Conservation (phyloP, 2,329 filamentous ascomycete species). For the Alternaria gansuensis region DNA sequence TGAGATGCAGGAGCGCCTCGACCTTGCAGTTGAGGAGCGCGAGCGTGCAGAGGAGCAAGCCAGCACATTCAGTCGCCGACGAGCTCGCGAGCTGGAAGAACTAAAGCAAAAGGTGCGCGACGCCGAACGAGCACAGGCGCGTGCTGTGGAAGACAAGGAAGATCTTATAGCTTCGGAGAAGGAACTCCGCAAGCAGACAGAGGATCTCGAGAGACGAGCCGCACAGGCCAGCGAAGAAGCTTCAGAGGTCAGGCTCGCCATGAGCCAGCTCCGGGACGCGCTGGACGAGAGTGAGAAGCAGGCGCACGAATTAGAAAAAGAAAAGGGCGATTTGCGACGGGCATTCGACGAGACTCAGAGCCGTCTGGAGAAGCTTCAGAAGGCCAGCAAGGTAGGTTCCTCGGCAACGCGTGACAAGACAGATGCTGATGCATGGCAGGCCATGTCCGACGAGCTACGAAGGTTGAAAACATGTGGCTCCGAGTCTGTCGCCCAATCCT, state of each 20-base stretch:
- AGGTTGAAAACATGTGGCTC: slow-evolving; percentile 55
- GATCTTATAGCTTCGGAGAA: slow-evolving; percentile 77
- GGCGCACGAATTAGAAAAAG: slow-evolving; percentile 81
- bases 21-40: slow-evolving; percentile 89
- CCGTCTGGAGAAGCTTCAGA: slow-evolving; percentile 81
- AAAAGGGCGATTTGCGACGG: slow-evolving; percentile 77
- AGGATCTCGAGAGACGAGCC: slow-evolving; percentile 77
- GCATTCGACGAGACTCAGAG: slow-evolving; percentile 79
- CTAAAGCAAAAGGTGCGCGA: slow-evolving; percentile 80
- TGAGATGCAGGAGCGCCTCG: slow-evolving; percentile 88
- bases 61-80: slow-evolving; percentile 76
- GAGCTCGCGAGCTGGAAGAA: slow-evolving; percentile 86
- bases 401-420: neutral
- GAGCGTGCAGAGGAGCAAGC: slow-evolving; percentile 93
- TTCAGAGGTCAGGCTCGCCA: slow-evolving; percentile 76
- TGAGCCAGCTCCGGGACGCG: slow-evolving; percentile 78
- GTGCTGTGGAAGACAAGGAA: slow-evolving; percentile 76
- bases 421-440: slow-evolving; percentile 43
- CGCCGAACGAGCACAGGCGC: slow-evolving; percentile 78
- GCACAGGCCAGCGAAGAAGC: slow-evolving; percentile 76
- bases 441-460: slow-evolving; percentile 67
- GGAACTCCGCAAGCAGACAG: slow-evolving; percentile 76
- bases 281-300: slow-evolving; percentile 89
- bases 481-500: slow-evolving; percentile 61
- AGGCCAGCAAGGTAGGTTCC: slow-evolving; percentile 64